Evolutionary conservation across 352 stramenopile genomes (phyloP).

Genomic region (Hyaloperonospora arabidopsidis): DNA sequence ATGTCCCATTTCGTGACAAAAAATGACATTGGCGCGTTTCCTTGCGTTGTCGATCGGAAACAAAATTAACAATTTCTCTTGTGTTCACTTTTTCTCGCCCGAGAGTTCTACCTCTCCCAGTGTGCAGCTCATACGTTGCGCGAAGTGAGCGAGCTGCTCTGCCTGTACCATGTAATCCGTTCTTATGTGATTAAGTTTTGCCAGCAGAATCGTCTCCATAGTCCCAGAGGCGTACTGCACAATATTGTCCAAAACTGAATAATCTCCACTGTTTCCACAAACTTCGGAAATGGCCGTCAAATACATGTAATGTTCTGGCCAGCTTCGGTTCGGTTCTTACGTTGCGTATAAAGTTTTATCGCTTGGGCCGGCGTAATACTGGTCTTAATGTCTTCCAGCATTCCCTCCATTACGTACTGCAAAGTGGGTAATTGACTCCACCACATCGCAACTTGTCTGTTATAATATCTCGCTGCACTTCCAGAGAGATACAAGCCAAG

Average conservation of each 20-base stretch:
- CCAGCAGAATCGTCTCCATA: neutral
- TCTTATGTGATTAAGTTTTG: neutral
- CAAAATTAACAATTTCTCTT: too few relatives aligned
- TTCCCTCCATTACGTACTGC: constrained; percentile 16
- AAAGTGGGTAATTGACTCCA: constrained; percentile 8
- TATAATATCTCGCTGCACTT: neutral
- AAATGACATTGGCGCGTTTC: too few relatives aligned
- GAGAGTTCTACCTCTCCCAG: too few relatives aligned
- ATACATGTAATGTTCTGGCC: constrained; percentile 10
- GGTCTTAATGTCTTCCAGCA: constrained; percentile 6
- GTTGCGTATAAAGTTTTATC: constrained; percentile 11
- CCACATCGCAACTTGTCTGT: constrained; percentile 6
- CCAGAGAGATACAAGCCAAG: neutral
- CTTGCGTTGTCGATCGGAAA: too few relatives aligned
- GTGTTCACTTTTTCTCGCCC: too few relatives aligned
- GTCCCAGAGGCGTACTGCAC: neutral
- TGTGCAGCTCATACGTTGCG: too few relatives aligned
- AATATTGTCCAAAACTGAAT: neutral
- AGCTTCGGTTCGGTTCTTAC: constrained; percentile 6
- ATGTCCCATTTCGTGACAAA: too few relatives aligned
- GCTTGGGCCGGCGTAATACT: constrained; percentile 7
- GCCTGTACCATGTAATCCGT: neutral
- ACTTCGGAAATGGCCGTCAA: neutral
- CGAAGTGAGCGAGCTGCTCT: neutral
- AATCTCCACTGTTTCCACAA: neutral